Percentiles rank a stretch among this genome's conserved stretches.
Conservation (phyloP, 768 basidiomycete species). For the Kwoniella dejecticola region DNA sequence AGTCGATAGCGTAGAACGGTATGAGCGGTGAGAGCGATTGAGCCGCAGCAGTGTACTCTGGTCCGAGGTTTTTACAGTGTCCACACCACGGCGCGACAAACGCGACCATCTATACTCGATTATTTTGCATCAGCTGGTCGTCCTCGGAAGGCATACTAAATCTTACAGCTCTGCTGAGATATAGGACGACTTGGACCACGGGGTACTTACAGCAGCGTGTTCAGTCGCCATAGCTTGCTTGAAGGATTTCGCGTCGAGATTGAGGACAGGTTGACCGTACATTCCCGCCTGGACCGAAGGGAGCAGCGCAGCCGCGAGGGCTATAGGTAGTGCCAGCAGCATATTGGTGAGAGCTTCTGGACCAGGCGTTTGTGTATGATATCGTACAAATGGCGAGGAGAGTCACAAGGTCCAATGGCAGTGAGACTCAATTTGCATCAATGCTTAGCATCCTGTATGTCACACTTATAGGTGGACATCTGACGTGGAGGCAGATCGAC, state of each 20-base stretch:
- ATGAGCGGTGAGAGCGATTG: conserved; percentile 75
- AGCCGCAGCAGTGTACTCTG: conserved; percentile 82
- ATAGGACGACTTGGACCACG: no score
- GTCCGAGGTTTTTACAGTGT: conserved; percentile 84
- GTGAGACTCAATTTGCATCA: neutral
- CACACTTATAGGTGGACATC: conserved; percentile 15
- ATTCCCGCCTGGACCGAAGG: conserved; percentile 37
- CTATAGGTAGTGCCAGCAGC: conserved; percentile 2
- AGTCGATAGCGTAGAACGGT: conserved; percentile 90
- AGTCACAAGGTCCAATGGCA: no score
- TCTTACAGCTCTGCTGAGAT: no score
- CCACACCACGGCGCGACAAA: conserved; percentile 89
- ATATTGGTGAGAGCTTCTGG: conserved; percentile 1
- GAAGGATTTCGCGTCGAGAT: conserved; percentile 49
- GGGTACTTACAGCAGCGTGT: conserved; percentile 42
- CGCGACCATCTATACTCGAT: conserved; percentile 64
- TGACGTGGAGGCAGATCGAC: conserved; percentile 20
- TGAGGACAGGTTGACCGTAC: conserved; percentile 47
- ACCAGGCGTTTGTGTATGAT: neutral
- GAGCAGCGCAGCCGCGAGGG: conserved; percentile 5
- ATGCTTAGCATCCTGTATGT: neutral
- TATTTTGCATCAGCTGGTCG: neutral
- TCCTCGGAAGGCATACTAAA: neutral
- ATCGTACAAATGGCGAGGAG: no score
- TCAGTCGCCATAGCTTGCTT: conserved; percentile 46